phyloP scores from a whole-genome alignment of 176 grass and related monocot species.

The Cenchrus purpureus region DNA sequence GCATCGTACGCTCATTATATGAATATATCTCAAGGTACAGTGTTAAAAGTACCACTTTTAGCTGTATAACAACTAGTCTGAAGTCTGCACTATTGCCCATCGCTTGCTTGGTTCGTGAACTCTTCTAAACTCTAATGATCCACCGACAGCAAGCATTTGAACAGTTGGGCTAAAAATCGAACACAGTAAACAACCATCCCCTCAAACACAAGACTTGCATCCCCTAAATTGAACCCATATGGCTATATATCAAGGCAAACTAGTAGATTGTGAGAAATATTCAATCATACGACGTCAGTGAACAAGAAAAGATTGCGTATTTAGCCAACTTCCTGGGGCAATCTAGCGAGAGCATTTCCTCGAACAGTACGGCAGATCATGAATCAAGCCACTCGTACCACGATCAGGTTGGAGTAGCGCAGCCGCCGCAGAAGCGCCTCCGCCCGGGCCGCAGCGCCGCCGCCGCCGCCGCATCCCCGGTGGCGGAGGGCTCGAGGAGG shows the following conservation, averaged over 20 bases:
- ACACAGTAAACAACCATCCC: neutral
- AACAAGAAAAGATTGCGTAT: neutral
- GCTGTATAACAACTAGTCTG: neutral
- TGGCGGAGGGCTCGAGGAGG: conserved; percentile 30
- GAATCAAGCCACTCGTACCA: conserved; percentile 38
- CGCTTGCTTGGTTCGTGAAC: neutral
- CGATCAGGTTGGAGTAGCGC: conserved; percentile 52
- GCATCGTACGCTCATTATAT: neutral
- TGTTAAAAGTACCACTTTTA: neutral
- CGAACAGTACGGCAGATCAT: neutral
- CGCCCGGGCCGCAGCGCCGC: conserved; percentile 36
- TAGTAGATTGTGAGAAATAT: neutral
- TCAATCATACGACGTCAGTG: neutral
- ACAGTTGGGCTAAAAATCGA: neutral
- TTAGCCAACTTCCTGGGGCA: neutral
- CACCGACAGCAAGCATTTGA: conserved; percentile 4
- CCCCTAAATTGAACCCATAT: neutral
- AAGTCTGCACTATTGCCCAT: neutral
- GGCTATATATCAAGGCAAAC: neutral
- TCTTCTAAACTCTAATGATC: neutral
- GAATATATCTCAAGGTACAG: neutral
- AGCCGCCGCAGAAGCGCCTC: conserved; percentile 50
- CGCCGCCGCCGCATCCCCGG: neutral
- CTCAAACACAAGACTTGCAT: neutral
- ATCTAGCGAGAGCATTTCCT: neutral